Evolutionary conservation across 257 asterid genomes (phyloP).

Genomic region (Primulina tabacum): DNA sequence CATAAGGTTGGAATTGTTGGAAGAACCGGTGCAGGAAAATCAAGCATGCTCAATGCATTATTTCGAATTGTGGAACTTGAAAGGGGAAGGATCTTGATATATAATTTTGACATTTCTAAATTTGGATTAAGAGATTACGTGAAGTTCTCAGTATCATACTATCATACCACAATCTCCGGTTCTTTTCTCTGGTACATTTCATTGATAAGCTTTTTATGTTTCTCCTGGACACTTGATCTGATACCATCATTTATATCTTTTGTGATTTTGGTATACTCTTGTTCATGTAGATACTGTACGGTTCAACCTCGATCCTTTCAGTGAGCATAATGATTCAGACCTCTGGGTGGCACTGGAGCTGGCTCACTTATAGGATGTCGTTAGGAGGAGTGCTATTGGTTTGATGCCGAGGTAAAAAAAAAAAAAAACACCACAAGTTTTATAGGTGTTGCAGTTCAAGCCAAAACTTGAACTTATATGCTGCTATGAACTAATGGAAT

Average conservation of each 20-base stretch:
- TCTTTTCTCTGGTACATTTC: conserved; percentile 64
- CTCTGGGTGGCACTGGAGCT: conserved; percentile 91
- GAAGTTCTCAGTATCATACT: conserved; percentile 66
- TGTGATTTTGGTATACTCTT: background rate
- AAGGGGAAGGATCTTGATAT: conserved; percentile 62
- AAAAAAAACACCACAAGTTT: background rate
- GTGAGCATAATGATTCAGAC: conserved; percentile 73
- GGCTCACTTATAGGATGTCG: conserved; percentile 75
- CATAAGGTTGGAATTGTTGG: conserved; percentile 82
- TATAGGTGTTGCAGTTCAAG: too few species aligned
- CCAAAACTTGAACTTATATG: background rate
- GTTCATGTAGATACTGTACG: conserved; percentile 57
- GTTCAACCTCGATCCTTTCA: conserved; percentile 86
- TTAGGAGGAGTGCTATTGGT: conserved; percentile 62
- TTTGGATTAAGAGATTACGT: conserved; percentile 67
- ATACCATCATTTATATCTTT: background rate
- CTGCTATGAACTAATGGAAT: background rate
- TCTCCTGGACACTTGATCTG: background rate
- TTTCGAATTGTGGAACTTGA: conserved; percentile 75
- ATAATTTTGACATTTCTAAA: conserved; percentile 51
- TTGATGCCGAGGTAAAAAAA: conserved; percentile 71
- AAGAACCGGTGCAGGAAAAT: conserved; percentile 84
- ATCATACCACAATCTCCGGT: conserved; percentile 85
- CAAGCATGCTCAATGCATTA: conserved; percentile 80
- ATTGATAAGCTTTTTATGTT: conserved; percentile 16